phyloP scores from a whole-genome alignment of 768 basidiomycete genomes.

The Lactifluus subvellereus region DNA sequence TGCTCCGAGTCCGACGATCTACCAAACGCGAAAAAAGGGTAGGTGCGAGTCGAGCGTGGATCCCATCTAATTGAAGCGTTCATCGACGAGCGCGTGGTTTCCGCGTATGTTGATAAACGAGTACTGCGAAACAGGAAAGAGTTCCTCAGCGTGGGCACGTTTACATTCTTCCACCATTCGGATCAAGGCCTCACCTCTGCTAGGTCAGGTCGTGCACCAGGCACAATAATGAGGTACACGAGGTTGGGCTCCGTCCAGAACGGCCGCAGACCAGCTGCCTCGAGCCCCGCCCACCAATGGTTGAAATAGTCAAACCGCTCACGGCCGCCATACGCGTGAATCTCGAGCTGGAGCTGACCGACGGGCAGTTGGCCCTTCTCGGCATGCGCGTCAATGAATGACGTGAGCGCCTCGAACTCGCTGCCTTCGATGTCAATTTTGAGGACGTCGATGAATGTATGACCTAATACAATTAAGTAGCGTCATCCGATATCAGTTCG shows the following conservation, averaged over 20 bases:
- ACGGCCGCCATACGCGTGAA: slow-evolving; percentile 41
- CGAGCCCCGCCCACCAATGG: slow-evolving; percentile 63
- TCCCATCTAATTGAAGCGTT: slow-evolving; percentile 3
- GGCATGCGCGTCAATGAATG: slow-evolving; percentile 38
- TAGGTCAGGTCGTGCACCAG: slow-evolving; percentile 35
- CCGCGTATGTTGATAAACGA: slow-evolving; percentile 48
- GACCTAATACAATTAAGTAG: slow-evolving; percentile 34
- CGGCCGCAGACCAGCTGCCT: slow-evolving; percentile 59
- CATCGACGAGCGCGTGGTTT: slow-evolving; percentile 1
- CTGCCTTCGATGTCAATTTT: slow-evolving; percentile 66
- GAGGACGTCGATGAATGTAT: slow-evolving; percentile 62
- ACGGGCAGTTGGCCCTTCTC: slow-evolving; percentile 42
- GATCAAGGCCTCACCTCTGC: slow-evolving; percentile 32
- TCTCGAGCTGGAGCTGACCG: slow-evolving; percentile 67
- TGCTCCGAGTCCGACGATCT: neutral
- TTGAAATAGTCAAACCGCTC: slow-evolving; percentile 47
- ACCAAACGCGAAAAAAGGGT: neutral
- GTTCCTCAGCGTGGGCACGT: neutral
- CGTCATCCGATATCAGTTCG: too few species aligned
- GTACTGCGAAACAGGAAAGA: slow-evolving; percentile 32
- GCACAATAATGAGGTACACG: slow-evolving; percentile 39
- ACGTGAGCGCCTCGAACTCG: slow-evolving; percentile 56
- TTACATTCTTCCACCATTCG: neutral
- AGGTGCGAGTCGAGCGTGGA: neutral
- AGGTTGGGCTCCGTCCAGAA: slow-evolving; percentile 61